Evolutionary conservation across 108 stramenopile species (phyloP).

Genomic region (Aurantiochytrium sp.): DNA sequence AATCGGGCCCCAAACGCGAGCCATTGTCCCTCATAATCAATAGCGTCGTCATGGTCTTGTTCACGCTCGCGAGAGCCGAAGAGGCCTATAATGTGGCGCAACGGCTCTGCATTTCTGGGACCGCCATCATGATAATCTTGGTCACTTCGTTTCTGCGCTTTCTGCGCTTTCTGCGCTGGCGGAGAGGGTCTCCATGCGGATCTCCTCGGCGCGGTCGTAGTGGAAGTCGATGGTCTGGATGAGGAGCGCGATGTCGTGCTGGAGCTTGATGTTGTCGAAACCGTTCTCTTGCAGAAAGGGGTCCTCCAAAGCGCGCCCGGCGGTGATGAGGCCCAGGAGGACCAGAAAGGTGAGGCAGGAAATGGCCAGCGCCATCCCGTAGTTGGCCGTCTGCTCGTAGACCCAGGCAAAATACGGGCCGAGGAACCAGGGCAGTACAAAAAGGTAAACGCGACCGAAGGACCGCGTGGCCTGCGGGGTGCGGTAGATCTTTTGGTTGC

Average conservation of each 20-base stretch:
- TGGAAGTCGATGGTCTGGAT: not conserved
- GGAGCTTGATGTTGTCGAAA: not conserved
- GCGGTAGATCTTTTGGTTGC: conserved; percentile 14
- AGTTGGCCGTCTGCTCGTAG: not conserved
- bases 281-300: not conserved
- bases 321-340: conserved; percentile 2
- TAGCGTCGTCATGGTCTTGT: no score
- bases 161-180: not conserved
- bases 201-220: not conserved
- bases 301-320: not conserved
- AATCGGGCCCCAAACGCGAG: no score
- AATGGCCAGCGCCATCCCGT: not conserved
- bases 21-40: no score
- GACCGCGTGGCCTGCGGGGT: conserved; percentile 7
- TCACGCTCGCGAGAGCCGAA: no score
- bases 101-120: no score
- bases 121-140: no score
- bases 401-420: conserved; percentile 23
- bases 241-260: not conserved
- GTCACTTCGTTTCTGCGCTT: no score
- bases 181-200: not conserved
- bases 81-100: no score
- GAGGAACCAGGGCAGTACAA: conserved; percentile 11
- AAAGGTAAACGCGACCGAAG: not conserved
- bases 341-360: not conserved